These are phyloP conservation scores for Medicago arabica DNA, from an alignment of 306 rosid species.

Conservation along the genomic window DNA sequence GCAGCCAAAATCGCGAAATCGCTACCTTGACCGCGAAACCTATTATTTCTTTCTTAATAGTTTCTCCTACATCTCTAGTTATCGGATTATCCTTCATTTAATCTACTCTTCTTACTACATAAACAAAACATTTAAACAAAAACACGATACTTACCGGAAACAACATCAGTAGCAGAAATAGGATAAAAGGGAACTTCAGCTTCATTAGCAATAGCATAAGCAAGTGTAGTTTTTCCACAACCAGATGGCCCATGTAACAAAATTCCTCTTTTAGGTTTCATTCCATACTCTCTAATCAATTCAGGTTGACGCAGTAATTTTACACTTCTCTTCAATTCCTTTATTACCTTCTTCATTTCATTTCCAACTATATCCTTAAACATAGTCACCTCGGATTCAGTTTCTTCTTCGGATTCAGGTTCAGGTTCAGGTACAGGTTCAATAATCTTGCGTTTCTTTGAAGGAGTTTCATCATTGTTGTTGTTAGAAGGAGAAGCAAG, in stretches of 20 bases:
- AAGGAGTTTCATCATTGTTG: too few relatives aligned
- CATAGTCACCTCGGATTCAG: too few relatives aligned
- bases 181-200: constrained; percentile 70
- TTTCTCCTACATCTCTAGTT: too few relatives aligned
- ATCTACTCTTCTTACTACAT: too few relatives aligned
- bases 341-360: constrained; percentile 66
- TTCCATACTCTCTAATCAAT: constrained; percentile 58
- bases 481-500: too few relatives aligned
- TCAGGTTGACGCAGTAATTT: constrained; percentile 63
- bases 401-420: too few relatives aligned
- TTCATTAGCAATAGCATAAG: constrained; percentile 90
- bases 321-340: constrained; percentile 58
- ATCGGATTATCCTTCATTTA: too few relatives aligned
- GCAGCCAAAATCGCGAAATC: too few relatives aligned
- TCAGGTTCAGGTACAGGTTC: too few relatives aligned
- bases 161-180: constrained; percentile 75
- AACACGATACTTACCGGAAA: constrained; percentile 54
- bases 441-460: too few relatives aligned
- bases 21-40: too few relatives aligned
- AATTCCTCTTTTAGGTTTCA: constrained; percentile 69
- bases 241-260: constrained; percentile 87
- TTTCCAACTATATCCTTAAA: constrained; percentile 66
- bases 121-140: neutral
- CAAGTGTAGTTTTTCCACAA: constrained; percentile 87
- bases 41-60: too few relatives aligned